Evolutionary conservation across 2,329 filamentous ascomycete species (phyloP), one percentile per base, ranked within the genome.

Genomic region (Pezicula radicicola): DNA sequence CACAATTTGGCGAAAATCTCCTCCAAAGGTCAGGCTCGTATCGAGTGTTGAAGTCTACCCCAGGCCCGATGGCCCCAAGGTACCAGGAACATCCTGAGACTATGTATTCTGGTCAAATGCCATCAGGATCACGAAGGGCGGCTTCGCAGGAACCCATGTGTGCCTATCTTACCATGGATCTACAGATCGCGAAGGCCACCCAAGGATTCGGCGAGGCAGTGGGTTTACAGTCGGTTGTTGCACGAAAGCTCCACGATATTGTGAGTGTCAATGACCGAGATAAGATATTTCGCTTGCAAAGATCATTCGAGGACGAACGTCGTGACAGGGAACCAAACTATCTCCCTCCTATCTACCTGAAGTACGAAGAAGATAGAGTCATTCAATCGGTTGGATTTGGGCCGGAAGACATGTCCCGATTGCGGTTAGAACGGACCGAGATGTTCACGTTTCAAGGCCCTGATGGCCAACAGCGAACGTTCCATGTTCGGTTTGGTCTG

Each of bases 271-370:
- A 67, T 28, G 83, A 87, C 43, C 73, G 75, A 12, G 77, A 81
- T 1, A 81, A 76, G 54, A 69, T 84, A 4, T 61, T 70, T 39
- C 68, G 68, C 8, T 66, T 84, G 42, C 78, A 80, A 57, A 72
- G 72, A 45, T 72, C 74, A 47, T 71, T 87, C 44, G 75, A 81
- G 48, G 76, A 79, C 15, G 83, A 87, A 48, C 57, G 68, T 57
- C 81, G 83, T 54, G 70, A 73, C 30, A 72, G 75, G 57, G 80
- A 68, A 45, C 82, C 83, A 16, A 82, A 81, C 43, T 85, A 86
- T 62, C 71, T 86, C 18, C 83, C 83, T 4, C 83, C 83, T 2
- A 85, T 86, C n/a, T 76, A 81, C 54, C 75, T 73, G 36, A 76
- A 76, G 56, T 69, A 75, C 45, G 76, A 80, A 52, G 76, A 81